A percentile compares a stretch with the other conserved stretches of the same genome.
Evolutionary conservation across 2,329 filamentous ascomycete species (phyloP).

Genomic region (Talaromyces pinophilus): DNA sequence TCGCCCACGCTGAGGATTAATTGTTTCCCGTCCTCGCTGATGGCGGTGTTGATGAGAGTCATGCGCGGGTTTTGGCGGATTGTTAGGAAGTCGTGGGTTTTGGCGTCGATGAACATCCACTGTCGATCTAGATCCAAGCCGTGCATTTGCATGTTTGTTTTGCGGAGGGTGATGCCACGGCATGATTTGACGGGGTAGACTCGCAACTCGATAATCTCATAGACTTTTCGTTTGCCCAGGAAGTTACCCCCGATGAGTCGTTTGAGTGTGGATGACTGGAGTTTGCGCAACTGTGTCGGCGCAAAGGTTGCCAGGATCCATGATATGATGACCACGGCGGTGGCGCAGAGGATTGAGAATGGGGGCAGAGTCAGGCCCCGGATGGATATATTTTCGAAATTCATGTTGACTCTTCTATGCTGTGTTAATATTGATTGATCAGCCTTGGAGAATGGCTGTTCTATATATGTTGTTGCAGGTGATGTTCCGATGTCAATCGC

Average conservation of each 20-base stretch:
- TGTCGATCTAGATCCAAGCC: conserved; percentile 64
- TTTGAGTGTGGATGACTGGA: neutral
- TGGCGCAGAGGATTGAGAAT: conserved; percentile 1
- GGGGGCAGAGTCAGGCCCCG: neutral
- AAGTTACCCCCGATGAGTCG: neutral
- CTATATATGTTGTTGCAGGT: neutral
- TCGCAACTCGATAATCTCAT: conserved; percentile 46
- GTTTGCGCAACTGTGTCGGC: conserved; percentile 15
- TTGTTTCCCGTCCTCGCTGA: conserved; percentile 48
- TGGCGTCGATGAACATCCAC: conserved; percentile 65
- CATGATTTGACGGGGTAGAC: conserved; percentile 69
- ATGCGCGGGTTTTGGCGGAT: conserved; percentile 63
- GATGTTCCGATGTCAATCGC: neutral
- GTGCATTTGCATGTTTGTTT: conserved; percentile 54
- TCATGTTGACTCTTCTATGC: neutral
- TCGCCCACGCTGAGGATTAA: conserved; percentile 38
- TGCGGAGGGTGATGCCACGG: conserved; percentile 59
- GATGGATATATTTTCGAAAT: neutral
- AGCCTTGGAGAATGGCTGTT: neutral
- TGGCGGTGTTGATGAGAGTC: conserved; percentile 61
- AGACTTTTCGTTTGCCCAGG: neutral
- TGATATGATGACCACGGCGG: conserved; percentile 13
- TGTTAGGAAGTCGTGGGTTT: conserved; percentile 59
- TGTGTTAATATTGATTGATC: neutral
- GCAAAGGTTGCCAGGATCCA: conserved; percentile 12